Evolutionary conservation across 768 basidiomycete genomes (phyloP), one percentile per base, ranked within the genome.

Genomic region (Megacollybia marginata): DNA sequence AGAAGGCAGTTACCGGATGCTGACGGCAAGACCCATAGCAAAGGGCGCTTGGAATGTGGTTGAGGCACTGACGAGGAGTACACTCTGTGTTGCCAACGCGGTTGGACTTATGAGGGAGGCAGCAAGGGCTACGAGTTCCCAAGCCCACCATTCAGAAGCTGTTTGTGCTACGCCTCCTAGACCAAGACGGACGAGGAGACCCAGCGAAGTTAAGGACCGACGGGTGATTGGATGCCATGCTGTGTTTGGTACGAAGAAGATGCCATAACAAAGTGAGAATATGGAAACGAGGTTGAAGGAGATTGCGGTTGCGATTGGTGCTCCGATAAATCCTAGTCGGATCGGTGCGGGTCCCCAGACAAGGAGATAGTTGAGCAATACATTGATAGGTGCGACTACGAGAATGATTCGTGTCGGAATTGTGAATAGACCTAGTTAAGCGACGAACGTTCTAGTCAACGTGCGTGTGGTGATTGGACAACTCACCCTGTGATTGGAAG

Each of bases 81-180:
- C 84, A 0, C 89, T 92, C 62, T 98, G 94, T 0, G 91, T 81
- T 0, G 96, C 96, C 2, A 99, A 78, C 7, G 79, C 70, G 5
- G 80, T 75, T 1, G 94, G 83, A 1, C 94, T 91, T 1, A 96
- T 66, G 69, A 75, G 56, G 53, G 73, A 74, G 4, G 78, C 78
- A 5, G 72, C 75, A 2, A 80, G 68, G 19, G 83, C 84, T 32
- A 88, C 66, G 6, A 92, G 75, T 66, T 96, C 93, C 95, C 95
- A 95, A 35, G 87, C 85, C 92, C 94, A 97, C 95, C 94, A 98
- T 65, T 96, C 95, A 4, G 81, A 83, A 1, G 89, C 90, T 4
- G 80, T 85, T 63, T 92, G 91, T 1, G 82, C 82, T 75, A 91
- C 80, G 9, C 95, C 93, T 9, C 88, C 88, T 4, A 94, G 57